These are phyloP conservation scores for Geranomyces variabilis DNA, from an alignment of 192 early-diverging fungal species.

Conservation along the genomic window DNA sequence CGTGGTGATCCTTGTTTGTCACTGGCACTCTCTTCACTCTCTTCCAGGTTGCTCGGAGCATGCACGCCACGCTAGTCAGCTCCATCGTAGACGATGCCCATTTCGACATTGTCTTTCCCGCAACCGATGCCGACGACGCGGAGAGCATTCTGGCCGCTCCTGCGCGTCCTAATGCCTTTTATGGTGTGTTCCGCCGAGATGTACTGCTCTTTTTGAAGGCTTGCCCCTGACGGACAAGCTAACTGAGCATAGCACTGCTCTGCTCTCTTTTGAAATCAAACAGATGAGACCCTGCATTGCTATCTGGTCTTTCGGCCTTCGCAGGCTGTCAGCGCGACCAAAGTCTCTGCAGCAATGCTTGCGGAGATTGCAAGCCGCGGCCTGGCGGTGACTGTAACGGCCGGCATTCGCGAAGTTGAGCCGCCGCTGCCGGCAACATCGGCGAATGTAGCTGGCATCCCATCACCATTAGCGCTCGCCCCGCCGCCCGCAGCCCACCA, in stretches of 20 bases:
- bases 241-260: conserved; percentile 2
- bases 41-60: neutral
- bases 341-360: conserved; percentile 15
- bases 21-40: too few relatives aligned
- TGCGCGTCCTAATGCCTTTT: conserved; percentile 1
- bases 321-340: conserved; percentile 20
- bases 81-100: conserved; percentile 26
- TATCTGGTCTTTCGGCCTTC: conserved; percentile 27
- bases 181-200: conserved; percentile 13
- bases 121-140: conserved; percentile 15
- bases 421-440: neutral
- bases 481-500: conserved; percentile 28
- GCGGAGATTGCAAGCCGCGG: conserved; percentile 19
- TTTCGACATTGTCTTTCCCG: conserved; percentile 27
- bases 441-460: neutral
- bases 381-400: conserved; percentile 3
- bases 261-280: neutral
- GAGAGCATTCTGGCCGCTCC: conserved; percentile 21
- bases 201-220: neutral
- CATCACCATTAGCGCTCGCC: neutral
- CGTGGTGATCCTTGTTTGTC: too few relatives aligned
- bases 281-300: conserved; percentile 22
- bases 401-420: conserved; percentile 10
- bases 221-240: neutral
- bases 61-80: conserved; percentile 9